Base-by-base conservation (phyloP, 352 stramenopile species). In the Lagenidium giganteum region DNA sequence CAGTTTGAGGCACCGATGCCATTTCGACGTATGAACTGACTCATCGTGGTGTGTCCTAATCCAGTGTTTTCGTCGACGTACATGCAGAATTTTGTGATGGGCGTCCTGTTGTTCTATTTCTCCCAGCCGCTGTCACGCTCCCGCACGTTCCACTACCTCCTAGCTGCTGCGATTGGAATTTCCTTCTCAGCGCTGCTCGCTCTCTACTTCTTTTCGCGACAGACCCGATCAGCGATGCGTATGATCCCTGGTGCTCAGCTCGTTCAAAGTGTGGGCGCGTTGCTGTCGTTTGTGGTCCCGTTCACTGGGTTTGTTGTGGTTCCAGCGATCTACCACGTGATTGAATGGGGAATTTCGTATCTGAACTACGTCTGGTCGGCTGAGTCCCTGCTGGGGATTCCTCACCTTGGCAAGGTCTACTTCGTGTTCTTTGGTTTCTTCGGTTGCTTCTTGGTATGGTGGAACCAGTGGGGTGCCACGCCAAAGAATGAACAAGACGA, bases 331-430 rank as follows among this genome's bases (percentile, higher is more conserved):
- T 87, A 88, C 65, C 59, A 67, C 28, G 54, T 90, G 20, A 51
- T 70, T 23, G 61, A 63, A n/a, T 85, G 67, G 70, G 73, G 61
- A 2, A 46, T 76, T 14, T 62, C 55, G n/a, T 88, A 87, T 33
- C 25, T 87, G 14, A 38, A 54, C 14, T 71, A 75, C 39, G 67
- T 93, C 24, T 93, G 81, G 81, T 57, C 65, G 27, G 67, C 64
- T 4, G 81, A 93, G 3, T 61, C 74, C 37, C 54, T 93, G 18
- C 66, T 93, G 17, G 76, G 78, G 7, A 60, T 93, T 6, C 81
- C 81, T 27, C 76, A 93, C 51, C 47, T 93, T 22, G 81, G 81
- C 48, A 93, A 93, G 61, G 72, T 93, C 38, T 93, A 93, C 50
- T 91, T 93, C 24, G 47, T 82, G 18, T 77, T 71, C 45, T 93